Conservation (phyloP, 345 rosid genomes). For the Acer yangbiense region DNA sequence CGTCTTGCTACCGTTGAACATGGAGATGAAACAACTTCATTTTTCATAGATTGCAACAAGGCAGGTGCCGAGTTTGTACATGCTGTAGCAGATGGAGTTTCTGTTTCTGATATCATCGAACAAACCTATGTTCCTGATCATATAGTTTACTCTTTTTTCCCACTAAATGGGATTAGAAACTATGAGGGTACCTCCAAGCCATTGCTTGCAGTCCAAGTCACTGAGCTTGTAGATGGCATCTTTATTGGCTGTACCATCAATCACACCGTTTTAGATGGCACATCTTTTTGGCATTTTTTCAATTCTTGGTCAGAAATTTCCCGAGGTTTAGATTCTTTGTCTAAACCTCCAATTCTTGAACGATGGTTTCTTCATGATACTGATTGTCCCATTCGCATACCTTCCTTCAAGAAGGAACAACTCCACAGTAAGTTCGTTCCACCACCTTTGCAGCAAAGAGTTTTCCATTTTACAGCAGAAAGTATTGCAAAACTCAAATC, state of each 20-base stretch:
- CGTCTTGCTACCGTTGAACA: conserved; percentile 26
- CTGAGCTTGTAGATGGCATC: conserved; percentile 47
- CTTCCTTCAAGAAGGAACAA: background rate
- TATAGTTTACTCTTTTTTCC: conserved; percentile 38
- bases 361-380: conserved; percentile 15
- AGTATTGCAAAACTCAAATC: conserved; percentile 45
- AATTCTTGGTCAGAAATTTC: conserved; percentile 48
- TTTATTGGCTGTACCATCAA: conserved; percentile 46
- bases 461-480: conserved; percentile 40
- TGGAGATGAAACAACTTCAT: conserved; percentile 12
- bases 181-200: conserved; percentile 36
- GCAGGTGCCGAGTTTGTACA: conserved; percentile 36
- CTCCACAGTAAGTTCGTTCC: background rate
- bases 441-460: conserved; percentile 15
- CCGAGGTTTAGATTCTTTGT: conserved; percentile 9
- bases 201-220: conserved; percentile 46
- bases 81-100: conserved; percentile 26
- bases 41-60: conserved; percentile 32
- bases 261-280: conserved; percentile 40
- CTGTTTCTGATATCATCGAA: conserved; percentile 25
- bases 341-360: conserved; percentile 20
- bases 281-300: conserved; percentile 48
- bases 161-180: conserved; percentile 37
- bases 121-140: conserved; percentile 32
- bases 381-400: conserved; percentile 21